These are phyloP conservation scores for Pholiota molesta DNA, from an alignment of 768 basidiomycete genomes.

Conservation along the genomic window DNA sequence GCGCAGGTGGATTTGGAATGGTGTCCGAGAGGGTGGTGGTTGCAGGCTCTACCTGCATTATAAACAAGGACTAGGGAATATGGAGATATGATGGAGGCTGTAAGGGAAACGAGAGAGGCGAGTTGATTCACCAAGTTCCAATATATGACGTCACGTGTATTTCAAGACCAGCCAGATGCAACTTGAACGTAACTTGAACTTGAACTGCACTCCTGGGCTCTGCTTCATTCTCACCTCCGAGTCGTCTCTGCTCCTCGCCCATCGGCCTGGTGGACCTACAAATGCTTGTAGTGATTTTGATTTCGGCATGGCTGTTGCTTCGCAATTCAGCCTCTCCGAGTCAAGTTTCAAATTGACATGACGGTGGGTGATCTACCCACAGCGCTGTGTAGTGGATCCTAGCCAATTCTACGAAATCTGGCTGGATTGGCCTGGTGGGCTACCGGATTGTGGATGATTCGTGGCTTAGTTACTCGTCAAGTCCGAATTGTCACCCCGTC, in stretches of 20 bases:
- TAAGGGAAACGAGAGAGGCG: background rate
- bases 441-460: no score
- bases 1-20: conserved; percentile 11
- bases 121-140: background rate
- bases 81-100: background rate
- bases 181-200: no score
- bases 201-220: background rate
- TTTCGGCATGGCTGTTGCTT: no score
- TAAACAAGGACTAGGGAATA: background rate
- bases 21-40: conserved; percentile 3
- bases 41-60: conserved; percentile 1
- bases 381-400: no score
- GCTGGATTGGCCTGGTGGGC: no score
- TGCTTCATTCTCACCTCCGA: no score
- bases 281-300: no score
- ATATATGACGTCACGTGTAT: conserved; percentile 25
- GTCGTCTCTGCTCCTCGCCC: background rate
- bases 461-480: background rate
- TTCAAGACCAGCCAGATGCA: background rate
- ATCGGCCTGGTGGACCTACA: background rate
- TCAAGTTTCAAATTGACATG: no score
- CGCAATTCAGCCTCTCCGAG: no score
- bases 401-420: no score
- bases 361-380: no score
- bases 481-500: background rate